phyloP scores from a whole-genome alignment of 139 green algal genomes.

The Yamagishiella unicocca region DNA sequence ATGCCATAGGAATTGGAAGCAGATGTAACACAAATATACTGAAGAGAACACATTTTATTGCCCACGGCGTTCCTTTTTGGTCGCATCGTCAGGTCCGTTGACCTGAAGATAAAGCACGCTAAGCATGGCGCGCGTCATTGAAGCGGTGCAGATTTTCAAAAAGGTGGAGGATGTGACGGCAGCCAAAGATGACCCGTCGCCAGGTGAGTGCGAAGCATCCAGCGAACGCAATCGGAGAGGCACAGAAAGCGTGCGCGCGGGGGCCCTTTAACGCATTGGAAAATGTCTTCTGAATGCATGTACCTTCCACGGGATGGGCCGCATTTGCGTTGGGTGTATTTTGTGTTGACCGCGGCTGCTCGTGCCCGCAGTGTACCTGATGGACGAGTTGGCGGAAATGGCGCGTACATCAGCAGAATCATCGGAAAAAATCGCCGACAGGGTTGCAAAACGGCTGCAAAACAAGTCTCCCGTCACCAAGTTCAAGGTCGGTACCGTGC shows the following conservation, averaged over 20 bases:
- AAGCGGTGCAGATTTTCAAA: conserved; percentile 45
- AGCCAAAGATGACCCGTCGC: conserved; percentile 63
- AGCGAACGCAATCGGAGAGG: too few species aligned
- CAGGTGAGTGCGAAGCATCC: conserved; percentile 52
- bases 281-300: background rate
- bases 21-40: background rate
- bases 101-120: too few species aligned
- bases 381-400: conserved; percentile 81
- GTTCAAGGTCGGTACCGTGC: conserved; percentile 73
- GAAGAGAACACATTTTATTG: too few species aligned
- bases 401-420: conserved; percentile 56
- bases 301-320: background rate
- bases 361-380: conserved; percentile 83
- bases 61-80: too few species aligned
- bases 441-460: conserved; percentile 65
- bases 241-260: too few species aligned
- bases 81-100: too few species aligned
- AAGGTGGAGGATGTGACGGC: conserved; percentile 51
- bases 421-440: conserved; percentile 65
- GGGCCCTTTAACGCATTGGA: background rate
- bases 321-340: background rate
- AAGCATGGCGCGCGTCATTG: conserved; percentile 37
- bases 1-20: too few species aligned
- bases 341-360: background rate
- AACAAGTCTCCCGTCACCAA: conserved; percentile 78